Conservation (phyloP, 2,329 filamentous ascomycete genomes). For the Volutella citrinella region DNA sequence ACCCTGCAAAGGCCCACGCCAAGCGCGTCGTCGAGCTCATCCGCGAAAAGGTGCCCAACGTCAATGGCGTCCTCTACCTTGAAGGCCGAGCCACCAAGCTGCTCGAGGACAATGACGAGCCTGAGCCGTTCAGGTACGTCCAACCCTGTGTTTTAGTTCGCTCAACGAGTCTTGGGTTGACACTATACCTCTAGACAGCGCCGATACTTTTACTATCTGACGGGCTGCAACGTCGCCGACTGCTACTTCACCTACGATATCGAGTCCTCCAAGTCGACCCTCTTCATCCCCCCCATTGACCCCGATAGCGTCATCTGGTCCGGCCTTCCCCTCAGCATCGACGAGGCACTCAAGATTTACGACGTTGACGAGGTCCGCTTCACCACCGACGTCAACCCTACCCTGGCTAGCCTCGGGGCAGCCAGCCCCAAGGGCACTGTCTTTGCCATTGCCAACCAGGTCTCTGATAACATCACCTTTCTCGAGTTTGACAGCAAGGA, state of each 20-base stretch:
- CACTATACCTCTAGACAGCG: conserved; percentile 75
- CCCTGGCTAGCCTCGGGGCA: conserved; percentile 54
- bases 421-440: conserved; percentile 45
- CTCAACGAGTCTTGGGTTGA: too few species aligned
- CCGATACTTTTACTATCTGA: conserved; percentile 92
- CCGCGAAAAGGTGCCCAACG: conserved; percentile 60
- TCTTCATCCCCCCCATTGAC: conserved; percentile 89
- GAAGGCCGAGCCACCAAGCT: conserved; percentile 80
- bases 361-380: conserved; percentile 77
- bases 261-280: conserved; percentile 65
- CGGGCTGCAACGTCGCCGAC: conserved; percentile 78
- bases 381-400: conserved; percentile 71
- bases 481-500: conserved; percentile 66
- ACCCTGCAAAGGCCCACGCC: conserved; percentile 85
- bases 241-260: conserved; percentile 81
- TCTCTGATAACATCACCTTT: conserved; percentile 70
- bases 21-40: conserved; percentile 80
- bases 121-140: conserved; percentile 71
- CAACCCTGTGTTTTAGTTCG: background rate
- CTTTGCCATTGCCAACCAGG: conserved; percentile 76
- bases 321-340: conserved; percentile 73
- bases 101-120: conserved; percentile 86
- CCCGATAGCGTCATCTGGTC: conserved; percentile 92
- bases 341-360: conserved; percentile 73
- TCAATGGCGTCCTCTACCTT: conserved; percentile 75